These are phyloP conservation scores for Calonectria naviculata DNA, from an alignment of 2,329 filamentous ascomycete species.

Conservation along the genomic window DNA sequence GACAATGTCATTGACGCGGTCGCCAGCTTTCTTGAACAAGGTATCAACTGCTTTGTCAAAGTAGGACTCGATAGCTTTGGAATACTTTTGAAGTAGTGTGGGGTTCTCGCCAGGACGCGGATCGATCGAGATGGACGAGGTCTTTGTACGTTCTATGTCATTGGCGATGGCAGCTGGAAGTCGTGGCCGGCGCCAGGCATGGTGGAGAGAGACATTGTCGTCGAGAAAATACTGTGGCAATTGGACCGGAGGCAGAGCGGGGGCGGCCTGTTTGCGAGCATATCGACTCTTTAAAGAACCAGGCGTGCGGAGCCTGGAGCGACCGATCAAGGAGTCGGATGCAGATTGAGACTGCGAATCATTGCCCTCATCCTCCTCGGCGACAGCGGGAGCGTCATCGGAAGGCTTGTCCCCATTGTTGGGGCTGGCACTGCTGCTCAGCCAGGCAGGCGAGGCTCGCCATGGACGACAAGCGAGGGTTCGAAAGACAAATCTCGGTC, in stretches of 20 bases:
- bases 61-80: constrained; percentile 44
- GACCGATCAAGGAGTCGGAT: constrained; percentile 41
- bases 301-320: constrained; percentile 39
- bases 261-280: constrained; percentile 46
- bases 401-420: constrained; percentile 41
- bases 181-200: constrained; percentile 37
- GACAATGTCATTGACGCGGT: constrained; percentile 26
- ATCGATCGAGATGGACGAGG: constrained; percentile 43
- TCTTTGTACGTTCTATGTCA: constrained; percentile 45
- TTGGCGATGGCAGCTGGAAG: constrained; percentile 46
- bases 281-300: constrained; percentile 44
- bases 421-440: constrained; percentile 29
- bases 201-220: constrained; percentile 55
- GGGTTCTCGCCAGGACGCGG: constrained; percentile 35
- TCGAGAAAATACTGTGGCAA: constrained; percentile 69
- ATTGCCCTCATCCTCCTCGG: constrained; percentile 35
- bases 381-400: constrained; percentile 36
- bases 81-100: constrained; percentile 33
- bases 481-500: constrained; percentile 29
- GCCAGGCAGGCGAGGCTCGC: constrained; percentile 31
- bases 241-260: constrained; percentile 61
- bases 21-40: constrained; percentile 30
- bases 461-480: constrained; percentile 27
- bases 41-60: constrained; percentile 43
- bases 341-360: constrained; percentile 38